Evolutionary conservation across 108 stramenopile genomes (phyloP).

Genomic region (Cyclotella cryptica): DNA sequence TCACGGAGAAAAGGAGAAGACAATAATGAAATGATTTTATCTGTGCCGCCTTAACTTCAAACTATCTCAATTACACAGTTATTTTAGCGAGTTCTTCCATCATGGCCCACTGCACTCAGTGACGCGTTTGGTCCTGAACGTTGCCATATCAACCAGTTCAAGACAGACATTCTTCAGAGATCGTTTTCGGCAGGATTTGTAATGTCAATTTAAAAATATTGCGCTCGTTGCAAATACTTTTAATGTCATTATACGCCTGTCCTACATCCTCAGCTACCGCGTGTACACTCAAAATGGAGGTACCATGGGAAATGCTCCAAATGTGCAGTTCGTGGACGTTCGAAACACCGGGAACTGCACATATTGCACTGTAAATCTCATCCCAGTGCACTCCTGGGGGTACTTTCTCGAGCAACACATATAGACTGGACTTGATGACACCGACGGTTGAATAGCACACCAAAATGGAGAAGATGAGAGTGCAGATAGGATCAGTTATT

Average conservation of each 20-base stretch:
- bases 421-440: conserved; percentile 68
- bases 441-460: conserved; percentile 87
- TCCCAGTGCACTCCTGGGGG: conserved; percentile 81
- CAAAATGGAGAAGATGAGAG: conserved; percentile 89
- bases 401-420: conserved; percentile 91
- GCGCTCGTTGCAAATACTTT: conserved; percentile 30
- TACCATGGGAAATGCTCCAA: conserved; percentile 84
- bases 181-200: conserved; percentile 56
- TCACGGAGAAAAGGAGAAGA: no score
- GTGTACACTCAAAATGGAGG: conserved; percentile 68
- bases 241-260: conserved; percentile 42
- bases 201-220: conserved; percentile 70
- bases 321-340: conserved; percentile 94
- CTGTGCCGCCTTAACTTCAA: background rate
- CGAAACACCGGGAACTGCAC: conserved; percentile 60
- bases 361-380: conserved; percentile 64
- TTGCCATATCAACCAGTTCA: conserved; percentile 21
- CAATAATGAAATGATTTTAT: no score
- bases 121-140: no score
- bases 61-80: background rate
- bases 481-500: conserved; percentile 92
- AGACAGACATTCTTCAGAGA: conserved; percentile 49
- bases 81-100: no score
- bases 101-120: no score
- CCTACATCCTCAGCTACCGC: conserved; percentile 39